A percentile compares a stretch with the other conserved stretches of the same genome.
Conservation (phyloP, 2,329 filamentous ascomycete genomes). For the Tetracladium maxilliforme region DNA sequence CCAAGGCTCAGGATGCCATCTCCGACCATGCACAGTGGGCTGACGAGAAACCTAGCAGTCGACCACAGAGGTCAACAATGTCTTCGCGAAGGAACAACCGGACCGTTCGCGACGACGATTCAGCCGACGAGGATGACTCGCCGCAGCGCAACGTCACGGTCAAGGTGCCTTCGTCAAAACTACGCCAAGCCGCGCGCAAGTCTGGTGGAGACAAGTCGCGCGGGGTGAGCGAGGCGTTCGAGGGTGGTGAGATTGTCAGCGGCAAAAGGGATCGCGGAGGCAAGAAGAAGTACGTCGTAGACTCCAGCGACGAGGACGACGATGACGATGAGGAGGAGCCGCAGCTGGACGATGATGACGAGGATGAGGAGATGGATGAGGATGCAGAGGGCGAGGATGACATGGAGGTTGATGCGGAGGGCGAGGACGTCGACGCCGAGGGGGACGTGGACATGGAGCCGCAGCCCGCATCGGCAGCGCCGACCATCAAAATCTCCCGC, state of each 20-base stretch:
- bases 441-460: slow-evolving; percentile 15
- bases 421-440: slow-evolving; percentile 17
- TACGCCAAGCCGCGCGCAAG: slow-evolving; percentile 15
- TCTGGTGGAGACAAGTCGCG: slow-evolving; percentile 8
- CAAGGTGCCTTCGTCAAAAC: slow-evolving; percentile 16
- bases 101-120: no score
- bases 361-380: slow-evolving; percentile 2
- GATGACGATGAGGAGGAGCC: slow-evolving; percentile 10
- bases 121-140: no score
- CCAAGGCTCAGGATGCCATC: no score
- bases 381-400: slow-evolving; percentile 21
- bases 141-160: no score
- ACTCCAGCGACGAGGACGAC: slow-evolving; percentile 24
- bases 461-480: slow-evolving; percentile 9
- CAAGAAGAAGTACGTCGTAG: slow-evolving; percentile 24
- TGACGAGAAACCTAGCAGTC: no score
- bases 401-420: slow-evolving; percentile 26
- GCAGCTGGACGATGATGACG: slow-evolving; percentile 10
- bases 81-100: no score
- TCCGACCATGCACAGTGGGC: no score
- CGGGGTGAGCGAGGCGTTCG: slow-evolving; percentile 9
- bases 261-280: slow-evolving; percentile 14
- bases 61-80: no score
- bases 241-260: slow-evolving; percentile 13
- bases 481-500: slow-evolving; percentile 14